A percentile compares a stretch with the other conserved stretches of the same genome.
phyloP scores from a whole-genome alignment of 345 rosid species.

The Eucalyptus curtisii region DNA sequence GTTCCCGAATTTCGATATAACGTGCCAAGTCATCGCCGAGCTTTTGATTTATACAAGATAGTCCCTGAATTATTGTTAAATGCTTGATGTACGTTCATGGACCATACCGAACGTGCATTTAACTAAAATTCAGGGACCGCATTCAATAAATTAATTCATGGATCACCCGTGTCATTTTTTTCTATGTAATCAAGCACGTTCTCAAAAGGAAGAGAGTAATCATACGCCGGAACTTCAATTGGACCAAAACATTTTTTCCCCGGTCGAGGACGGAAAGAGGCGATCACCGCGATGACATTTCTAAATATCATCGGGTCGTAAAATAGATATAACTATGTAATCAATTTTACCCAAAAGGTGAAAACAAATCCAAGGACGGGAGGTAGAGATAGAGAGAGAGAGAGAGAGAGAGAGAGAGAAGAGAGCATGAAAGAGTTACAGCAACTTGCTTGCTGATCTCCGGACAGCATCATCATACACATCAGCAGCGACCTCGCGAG shows the following conservation, averaged over 20 bases:
- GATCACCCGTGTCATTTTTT: too few relatives aligned
- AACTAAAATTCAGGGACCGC: fast-evolving
- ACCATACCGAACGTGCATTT: fast-evolving
- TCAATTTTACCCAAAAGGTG: not conserved
- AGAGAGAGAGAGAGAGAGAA: not conserved
- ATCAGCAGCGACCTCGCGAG: not conserved
- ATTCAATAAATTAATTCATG: too few relatives aligned
- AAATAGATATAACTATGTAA: not conserved
- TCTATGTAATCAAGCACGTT: not conserved
- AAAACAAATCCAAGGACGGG: not conserved
- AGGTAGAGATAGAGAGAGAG: not conserved
- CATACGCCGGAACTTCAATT: fast-evolving
- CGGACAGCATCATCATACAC: not conserved
- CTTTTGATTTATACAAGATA: not conserved
- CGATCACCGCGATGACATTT: not conserved
- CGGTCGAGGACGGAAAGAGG: not conserved
- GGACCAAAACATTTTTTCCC: not conserved
- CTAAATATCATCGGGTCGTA: not conserved
- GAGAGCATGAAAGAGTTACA: not conserved
- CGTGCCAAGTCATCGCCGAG: fast-evolving
- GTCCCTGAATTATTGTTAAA: fast-evolving
- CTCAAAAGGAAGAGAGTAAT: not conserved
- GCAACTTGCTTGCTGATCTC: not conserved
- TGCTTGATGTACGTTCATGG: not conserved
- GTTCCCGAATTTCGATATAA: fast-evolving